A percentile compares a stretch with the other conserved stretches of the same genome.
phyloP scores from a whole-genome alignment of 1,284 basidiomycete genomes.

The Rhodotorula sp. region DNA sequence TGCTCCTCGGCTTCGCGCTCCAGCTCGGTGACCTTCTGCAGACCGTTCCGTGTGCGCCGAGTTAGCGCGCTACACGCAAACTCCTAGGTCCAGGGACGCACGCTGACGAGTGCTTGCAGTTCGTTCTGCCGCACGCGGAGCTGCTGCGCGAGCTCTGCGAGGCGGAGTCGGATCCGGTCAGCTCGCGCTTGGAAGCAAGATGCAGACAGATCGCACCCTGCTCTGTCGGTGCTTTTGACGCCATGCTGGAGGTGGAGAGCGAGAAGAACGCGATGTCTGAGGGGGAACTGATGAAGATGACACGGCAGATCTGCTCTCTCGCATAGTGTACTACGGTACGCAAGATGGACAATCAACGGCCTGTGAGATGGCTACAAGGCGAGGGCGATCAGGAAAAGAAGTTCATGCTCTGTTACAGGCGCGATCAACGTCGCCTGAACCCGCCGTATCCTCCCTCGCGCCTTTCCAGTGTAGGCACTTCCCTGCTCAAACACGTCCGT shows the following conservation, averaged over 20 bases:
- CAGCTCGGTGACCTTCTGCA: conserved; percentile 81
- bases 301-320: too few relatives aligned
- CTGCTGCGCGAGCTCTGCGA: conserved; percentile 19
- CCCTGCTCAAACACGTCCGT: too few relatives aligned
- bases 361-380: too few relatives aligned
- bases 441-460: too few relatives aligned
- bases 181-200: background rate
- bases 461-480: too few relatives aligned
- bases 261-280: background rate
- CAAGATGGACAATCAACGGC: too few relatives aligned
- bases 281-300: too few relatives aligned
- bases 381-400: too few relatives aligned
- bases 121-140: conserved; percentile 62
- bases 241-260: background rate
- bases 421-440: too few relatives aligned
- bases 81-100: background rate
- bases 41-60: too few relatives aligned
- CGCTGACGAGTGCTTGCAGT: conserved; percentile 74
- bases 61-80: accelerated
- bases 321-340: too few relatives aligned
- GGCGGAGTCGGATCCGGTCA: background rate
- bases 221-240: conserved; percentile 5
- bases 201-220: background rate
- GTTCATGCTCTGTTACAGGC: too few relatives aligned
- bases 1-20: conserved; percentile 93